Conservation (phyloP, 768 basidiomycete species). For the Leccinum boreale region DNA sequence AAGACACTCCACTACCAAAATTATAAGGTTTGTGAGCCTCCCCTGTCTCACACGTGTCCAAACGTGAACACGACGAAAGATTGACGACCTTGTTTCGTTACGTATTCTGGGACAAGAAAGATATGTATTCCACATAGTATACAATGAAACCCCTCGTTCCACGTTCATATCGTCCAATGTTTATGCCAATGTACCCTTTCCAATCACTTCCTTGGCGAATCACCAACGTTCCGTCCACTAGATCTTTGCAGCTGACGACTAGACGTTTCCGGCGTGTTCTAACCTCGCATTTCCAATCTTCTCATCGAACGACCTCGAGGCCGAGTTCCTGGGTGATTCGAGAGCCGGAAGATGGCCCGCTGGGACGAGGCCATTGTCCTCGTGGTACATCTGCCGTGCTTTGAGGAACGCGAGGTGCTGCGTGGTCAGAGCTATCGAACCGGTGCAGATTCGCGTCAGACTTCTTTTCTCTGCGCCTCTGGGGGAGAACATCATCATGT, state of each 20-base stretch:
- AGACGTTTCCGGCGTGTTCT: conserved; percentile 12
- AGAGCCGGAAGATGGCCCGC: conserved; percentile 21
- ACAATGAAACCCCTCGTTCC: neutral
- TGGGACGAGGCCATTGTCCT: conserved; percentile 23
- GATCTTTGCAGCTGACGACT: neutral
- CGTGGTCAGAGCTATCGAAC: conserved; percentile 22
- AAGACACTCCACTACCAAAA: neutral
- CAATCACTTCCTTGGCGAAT: neutral
- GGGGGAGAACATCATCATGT: neutral
- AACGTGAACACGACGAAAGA: neutral
- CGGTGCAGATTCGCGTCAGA: conserved; percentile 7
- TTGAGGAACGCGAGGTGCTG: conserved; percentile 19
- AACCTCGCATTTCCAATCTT: neutral
- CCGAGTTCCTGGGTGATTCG: neutral
- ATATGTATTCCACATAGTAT: conserved; percentile 4
- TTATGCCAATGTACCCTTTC: conserved; percentile 3
- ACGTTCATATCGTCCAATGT: neutral
- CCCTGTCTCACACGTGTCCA: neutral
- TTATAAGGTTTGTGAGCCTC: conserved; percentile 4
- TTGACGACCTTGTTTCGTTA: neutral
- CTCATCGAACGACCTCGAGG: conserved; percentile 12
- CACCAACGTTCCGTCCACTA: neutral
- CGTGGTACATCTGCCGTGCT: conserved; percentile 23
- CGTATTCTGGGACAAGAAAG: conserved; percentile 13
- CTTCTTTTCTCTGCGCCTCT: neutral